phyloP scores from a whole-genome alignment of 2,329 filamentous ascomycete genomes.

The Rugonectria rugulosa region DNA sequence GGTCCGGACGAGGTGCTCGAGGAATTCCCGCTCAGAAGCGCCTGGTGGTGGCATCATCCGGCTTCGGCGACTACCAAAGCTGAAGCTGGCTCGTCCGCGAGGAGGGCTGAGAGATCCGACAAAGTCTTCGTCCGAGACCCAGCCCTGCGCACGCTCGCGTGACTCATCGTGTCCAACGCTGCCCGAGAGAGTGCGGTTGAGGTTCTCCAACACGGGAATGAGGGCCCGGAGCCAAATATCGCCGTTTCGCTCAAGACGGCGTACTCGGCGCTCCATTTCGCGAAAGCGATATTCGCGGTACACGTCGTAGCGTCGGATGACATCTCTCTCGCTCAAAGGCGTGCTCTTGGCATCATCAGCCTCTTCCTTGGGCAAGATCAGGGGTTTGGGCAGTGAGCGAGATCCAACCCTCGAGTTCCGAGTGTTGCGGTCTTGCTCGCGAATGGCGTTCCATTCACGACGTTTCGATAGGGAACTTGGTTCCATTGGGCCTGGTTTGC shows the following conservation, averaged over 20 bases:
- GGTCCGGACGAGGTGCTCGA: slow-evolving; percentile 40
- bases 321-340: slow-evolving; percentile 42
- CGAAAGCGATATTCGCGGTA: slow-evolving; percentile 51
- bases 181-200: slow-evolving; percentile 47
- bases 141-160: slow-evolving; percentile 34
- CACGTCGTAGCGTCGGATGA: slow-evolving; percentile 49
- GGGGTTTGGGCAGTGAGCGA: slow-evolving; percentile 30
- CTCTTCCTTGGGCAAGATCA: slow-evolving; percentile 33
- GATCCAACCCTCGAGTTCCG: slow-evolving; percentile 32
- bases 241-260: slow-evolving; percentile 55
- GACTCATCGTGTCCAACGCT: slow-evolving; percentile 27
- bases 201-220: slow-evolving; percentile 53
- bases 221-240: slow-evolving; percentile 55
- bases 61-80: slow-evolving; percentile 21
- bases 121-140: slow-evolving; percentile 44
- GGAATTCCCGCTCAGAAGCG: slow-evolving; percentile 40
- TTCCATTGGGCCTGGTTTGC: slow-evolving; percentile 27
- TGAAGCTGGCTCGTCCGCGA: slow-evolving; percentile 18
- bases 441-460: slow-evolving; percentile 44
- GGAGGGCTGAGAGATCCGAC: slow-evolving; percentile 16
- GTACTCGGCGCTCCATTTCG: slow-evolving; percentile 57
- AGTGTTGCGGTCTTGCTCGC: slow-evolving; percentile 38
- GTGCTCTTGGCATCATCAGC: slow-evolving; percentile 30
- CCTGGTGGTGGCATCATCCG: slow-evolving; percentile 35
- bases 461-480: slow-evolving; percentile 43